Conservation (phyloP, 75 land plant species). For the Pseudotsuga menziesii region DNA sequence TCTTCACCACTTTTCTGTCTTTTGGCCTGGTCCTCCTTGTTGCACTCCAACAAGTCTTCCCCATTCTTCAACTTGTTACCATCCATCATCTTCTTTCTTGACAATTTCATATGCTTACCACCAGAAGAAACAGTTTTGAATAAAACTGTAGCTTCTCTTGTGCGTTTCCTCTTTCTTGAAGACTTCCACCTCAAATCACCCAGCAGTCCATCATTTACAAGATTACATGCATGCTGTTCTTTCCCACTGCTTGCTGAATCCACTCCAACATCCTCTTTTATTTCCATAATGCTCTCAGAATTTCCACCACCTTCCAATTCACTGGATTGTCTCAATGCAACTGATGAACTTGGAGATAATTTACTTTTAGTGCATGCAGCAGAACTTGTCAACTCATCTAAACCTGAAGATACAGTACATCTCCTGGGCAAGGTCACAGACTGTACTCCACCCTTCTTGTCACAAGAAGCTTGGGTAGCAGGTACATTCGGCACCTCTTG, state of each 20-base stretch:
- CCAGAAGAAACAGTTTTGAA: slow-evolving; percentile 2
- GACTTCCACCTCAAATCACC: slow-evolving; percentile 41
- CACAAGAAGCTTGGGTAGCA: not conserved
- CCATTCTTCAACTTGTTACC: not conserved
- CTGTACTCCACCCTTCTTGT: not conserved
- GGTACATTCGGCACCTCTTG: slow-evolving; percentile 37
- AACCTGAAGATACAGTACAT: not conserved
- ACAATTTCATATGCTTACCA: not conserved
- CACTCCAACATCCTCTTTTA: not conserved
- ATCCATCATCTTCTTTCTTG: not conserved
- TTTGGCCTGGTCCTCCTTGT: not conserved
- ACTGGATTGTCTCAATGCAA: not conserved
- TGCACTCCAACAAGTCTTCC: not conserved
- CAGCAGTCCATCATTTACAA: slow-evolving; percentile 27
- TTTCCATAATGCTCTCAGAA: not conserved
- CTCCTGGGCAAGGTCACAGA: not conserved
- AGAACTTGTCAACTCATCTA: not conserved
- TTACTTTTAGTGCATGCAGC: not conserved
- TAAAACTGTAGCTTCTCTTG: slow-evolving; percentile 6
- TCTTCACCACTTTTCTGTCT: not conserved
- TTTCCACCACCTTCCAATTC: not conserved
- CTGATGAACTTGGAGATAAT: not conserved
- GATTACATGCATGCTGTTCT: slow-evolving; percentile 10
- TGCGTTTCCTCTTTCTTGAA: slow-evolving; percentile 38
- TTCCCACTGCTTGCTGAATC: not conserved